A percentile compares a stretch with the other conserved stretches of the same genome.
These are phyloP conservation scores for Capronia epimyces DNA, from an alignment of 2,329 filamentous ascomycete genomes.

Conservation along the genomic window DNA sequence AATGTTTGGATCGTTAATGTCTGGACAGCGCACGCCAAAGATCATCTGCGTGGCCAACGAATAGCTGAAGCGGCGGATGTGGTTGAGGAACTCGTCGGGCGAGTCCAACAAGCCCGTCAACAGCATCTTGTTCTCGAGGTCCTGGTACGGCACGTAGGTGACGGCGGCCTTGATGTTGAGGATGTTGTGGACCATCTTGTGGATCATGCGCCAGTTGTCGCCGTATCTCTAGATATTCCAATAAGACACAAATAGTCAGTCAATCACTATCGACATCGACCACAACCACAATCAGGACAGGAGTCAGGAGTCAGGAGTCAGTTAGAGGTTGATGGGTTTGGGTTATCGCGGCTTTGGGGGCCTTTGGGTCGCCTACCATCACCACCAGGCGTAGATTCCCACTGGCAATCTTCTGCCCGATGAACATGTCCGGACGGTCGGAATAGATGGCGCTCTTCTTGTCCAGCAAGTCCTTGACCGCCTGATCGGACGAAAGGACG, in stretches of 20 bases:
- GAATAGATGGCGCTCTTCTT: slow-evolving; percentile 49
- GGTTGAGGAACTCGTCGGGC: slow-evolving; percentile 41
- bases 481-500: slow-evolving; percentile 43
- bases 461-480: slow-evolving; percentile 50
- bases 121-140: slow-evolving; percentile 53
- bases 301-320: too few species aligned
- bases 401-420: slow-evolving; percentile 37
- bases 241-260: too few species aligned
- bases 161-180: slow-evolving; percentile 46
- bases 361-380: slow-evolving; percentile 29
- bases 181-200: slow-evolving; percentile 41
- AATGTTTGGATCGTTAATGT: slow-evolving; percentile 40
- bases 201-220: slow-evolving; percentile 31
- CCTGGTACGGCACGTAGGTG: slow-evolving; percentile 52
- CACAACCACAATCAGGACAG: too few species aligned
- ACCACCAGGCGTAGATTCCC: slow-evolving; percentile 32
- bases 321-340: too few species aligned
- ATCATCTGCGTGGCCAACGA: slow-evolving; percentile 48
- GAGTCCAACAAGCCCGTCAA: slow-evolving; percentile 44
- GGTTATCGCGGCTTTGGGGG: too few species aligned
- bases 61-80: slow-evolving; percentile 47
- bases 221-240: slow-evolving; percentile 33
- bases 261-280: too few species aligned
- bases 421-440: slow-evolving; percentile 43
- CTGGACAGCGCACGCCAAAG: slow-evolving; percentile 44